These are phyloP conservation scores for Pyrrhoderma lamaoense DNA, from an alignment of 1,284 basidiomycete genomes.

Conservation along the genomic window DNA sequence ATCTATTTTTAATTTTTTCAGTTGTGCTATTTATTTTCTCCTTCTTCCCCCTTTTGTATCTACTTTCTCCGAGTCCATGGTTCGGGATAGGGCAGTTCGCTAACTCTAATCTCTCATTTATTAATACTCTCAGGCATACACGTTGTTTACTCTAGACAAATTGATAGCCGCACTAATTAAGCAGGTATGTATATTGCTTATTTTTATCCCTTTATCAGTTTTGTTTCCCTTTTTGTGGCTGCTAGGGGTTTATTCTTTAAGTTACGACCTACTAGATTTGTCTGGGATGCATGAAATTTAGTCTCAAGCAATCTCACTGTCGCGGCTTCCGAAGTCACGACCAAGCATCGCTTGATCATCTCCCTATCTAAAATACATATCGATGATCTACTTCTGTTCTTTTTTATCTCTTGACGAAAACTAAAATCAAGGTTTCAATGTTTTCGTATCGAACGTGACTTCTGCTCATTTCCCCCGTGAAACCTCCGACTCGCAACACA, in stretches of 20 bases:
- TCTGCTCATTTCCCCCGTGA: too few relatives aligned
- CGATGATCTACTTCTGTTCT: background rate
- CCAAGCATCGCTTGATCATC: too few relatives aligned
- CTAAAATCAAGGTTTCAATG: too few relatives aligned
- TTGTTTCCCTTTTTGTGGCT: background rate
- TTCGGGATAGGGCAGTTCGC: too few relatives aligned
- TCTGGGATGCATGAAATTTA: too few relatives aligned
- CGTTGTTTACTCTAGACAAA: constrained; percentile 89
- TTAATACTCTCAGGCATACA: constrained; percentile 53
- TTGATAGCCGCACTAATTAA: constrained; percentile 82
- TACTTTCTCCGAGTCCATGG: background rate
- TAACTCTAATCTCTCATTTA: too few relatives aligned
- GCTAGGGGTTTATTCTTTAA: background rate
- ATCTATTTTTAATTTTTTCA: background rate
- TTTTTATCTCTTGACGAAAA: too few relatives aligned
- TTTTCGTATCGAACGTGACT: too few relatives aligned
- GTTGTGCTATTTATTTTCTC: background rate
- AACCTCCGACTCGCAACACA: too few relatives aligned
- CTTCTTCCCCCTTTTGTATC: background rate
- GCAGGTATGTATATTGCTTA: constrained; percentile 48
- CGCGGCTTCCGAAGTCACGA: background rate
- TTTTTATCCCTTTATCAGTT: background rate
- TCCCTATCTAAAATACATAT: background rate
- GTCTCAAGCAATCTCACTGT: background rate
- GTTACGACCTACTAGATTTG: background rate